Evolutionary conservation across 208 protist genomes (phyloP).

Genomic region (Crithidia expoeki): DNA sequence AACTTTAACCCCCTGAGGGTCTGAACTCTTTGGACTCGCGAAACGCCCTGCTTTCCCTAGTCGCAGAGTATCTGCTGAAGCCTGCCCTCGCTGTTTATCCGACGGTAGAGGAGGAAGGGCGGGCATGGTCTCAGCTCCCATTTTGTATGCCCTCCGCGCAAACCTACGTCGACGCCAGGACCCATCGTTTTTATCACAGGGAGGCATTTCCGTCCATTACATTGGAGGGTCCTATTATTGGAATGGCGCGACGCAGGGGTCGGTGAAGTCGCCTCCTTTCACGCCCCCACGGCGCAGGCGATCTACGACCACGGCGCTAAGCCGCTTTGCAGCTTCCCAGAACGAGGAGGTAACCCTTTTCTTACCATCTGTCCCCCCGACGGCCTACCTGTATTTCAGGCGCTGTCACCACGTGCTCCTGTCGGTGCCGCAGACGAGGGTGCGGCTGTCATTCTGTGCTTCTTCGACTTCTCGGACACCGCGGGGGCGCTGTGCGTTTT

Average conservation of each 20-base stretch:
- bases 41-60: conserved; percentile 26
- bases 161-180: conserved; percentile 96
- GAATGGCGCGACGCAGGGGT: conserved; percentile 24
- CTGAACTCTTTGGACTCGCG: conserved; percentile 25
- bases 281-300: conserved; percentile 18
- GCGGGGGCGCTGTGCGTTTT: conserved; percentile 41
- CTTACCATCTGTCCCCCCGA: conserved; percentile 17
- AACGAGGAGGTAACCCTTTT: conserved; percentile 54
- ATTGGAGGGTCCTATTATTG: conserved; percentile 34
- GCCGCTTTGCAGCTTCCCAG: conserved; percentile 31
- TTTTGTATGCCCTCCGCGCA: conserved; percentile 80
- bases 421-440: background rate
- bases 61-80: conserved; percentile 11
- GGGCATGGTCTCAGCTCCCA: conserved; percentile 40
- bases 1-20: conserved; percentile 30
- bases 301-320: conserved; percentile 37
- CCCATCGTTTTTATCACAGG: conserved; percentile 93
- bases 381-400: conserved; percentile 24
- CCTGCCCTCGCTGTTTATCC: conserved; percentile 14
- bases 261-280: conserved; percentile 14
- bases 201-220: conserved; percentile 92
- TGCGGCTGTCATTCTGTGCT: conserved; percentile 29
- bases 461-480: conserved; percentile 47
- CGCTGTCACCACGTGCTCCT: conserved; percentile 30
- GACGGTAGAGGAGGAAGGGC: conserved; percentile 23